Evolutionary conservation across 2,329 filamentous ascomycete genomes (phyloP).

Genomic region (Botryotinia narcissicola): DNA sequence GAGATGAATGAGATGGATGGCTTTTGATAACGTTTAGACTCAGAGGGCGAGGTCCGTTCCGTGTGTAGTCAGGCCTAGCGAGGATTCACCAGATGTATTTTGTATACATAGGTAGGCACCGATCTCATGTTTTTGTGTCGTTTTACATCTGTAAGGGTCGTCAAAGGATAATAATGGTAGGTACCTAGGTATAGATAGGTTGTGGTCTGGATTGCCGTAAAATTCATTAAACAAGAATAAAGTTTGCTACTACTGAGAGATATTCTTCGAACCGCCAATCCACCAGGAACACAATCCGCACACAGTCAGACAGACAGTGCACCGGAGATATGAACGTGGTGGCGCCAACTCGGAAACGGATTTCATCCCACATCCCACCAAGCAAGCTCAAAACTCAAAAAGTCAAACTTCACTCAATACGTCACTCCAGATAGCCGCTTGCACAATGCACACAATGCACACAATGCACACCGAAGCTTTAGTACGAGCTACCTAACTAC

Average conservation of each 20-base stretch:
- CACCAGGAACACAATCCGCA: not conserved
- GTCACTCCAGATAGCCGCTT: not conserved
- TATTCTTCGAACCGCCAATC: not conserved
- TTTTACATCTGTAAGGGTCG: not conserved
- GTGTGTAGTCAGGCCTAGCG: not conserved
- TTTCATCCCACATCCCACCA: not conserved
- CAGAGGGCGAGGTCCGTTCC: not conserved
- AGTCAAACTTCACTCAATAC: not conserved
- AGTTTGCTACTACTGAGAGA: not conserved
- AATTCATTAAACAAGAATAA: not conserved
- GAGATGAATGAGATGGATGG: not conserved
- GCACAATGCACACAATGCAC: not conserved
- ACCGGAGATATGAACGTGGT: not conserved
- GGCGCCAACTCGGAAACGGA: not conserved
- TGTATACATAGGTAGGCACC: not conserved
- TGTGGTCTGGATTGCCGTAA: no score
- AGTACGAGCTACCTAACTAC: no score
- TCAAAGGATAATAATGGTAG: not conserved
- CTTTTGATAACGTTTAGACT: not conserved
- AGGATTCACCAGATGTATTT: not conserved
- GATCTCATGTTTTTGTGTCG: not conserved
- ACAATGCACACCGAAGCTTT: not conserved
- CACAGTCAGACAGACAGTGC: no score
- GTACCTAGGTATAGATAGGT: no score
- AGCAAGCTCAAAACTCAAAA: not conserved